Base-by-base conservation (phyloP, 768 basidiomycete species). In the Termitomyces sp. region DNA sequence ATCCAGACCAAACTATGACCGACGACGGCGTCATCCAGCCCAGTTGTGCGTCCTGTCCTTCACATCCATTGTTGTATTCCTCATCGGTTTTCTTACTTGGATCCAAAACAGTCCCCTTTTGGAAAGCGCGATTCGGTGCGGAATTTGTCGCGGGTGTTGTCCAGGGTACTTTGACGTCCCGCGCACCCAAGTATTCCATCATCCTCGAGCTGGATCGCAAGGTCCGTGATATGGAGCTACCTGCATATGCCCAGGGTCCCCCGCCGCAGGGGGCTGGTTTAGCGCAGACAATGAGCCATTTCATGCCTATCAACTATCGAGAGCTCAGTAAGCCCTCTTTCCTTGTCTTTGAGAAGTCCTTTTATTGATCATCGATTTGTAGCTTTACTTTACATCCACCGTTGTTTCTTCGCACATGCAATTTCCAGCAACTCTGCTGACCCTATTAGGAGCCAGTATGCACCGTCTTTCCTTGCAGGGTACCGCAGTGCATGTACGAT, bases 331-430 rank as follows among this genome's bases (percentile, higher is more conserved):
- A 64, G 85, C 7, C n/a, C 7, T 7, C 30, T 51, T 44, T 48
- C 5, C 35, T 51, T 24, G 3, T 5, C 36, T 20, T 30, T 9
- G 14, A 33, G 28, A 30, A 6, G 30, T 9, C 51, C 11, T 45
- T 22, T 46, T 30, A 33, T 11, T 14, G 11, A 30, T 2, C 7
- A 54, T 2, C 7, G 45, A 33, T 14, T 16, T 4, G 28, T 56
- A 89, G 87, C 85, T n/a, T 74, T 89, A 33, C 71, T 89, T 9
- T 88, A 88, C 65, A 79, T 89, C 51, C 87, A 89, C 66, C 85
- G 88, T 16, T 84, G 85, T 62, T 90, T 87, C 74, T 88, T 90
- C 62, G 85, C 87, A 3, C 84, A 88, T 65, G 88, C 87, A 3
- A 77, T 90, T 36, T 76, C 78, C 24, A 86, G 80, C 52, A 79